Conservation (phyloP, 306 rosid species). For the Fragaria vesca region DNA sequence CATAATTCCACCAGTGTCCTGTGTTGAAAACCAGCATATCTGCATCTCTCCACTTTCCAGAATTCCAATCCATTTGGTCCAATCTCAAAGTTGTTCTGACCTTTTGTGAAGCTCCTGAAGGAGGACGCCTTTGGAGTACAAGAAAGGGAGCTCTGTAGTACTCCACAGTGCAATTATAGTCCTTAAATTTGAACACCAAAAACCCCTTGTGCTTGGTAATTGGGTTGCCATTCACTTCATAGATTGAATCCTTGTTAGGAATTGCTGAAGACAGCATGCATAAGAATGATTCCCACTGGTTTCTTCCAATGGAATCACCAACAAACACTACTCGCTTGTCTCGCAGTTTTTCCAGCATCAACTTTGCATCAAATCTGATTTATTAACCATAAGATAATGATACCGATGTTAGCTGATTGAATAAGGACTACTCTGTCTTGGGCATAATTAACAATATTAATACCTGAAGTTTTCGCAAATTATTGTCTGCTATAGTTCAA, state of each 20-base stretch:
- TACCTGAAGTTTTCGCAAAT: neutral
- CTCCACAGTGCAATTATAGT: slow-evolving; percentile 75
- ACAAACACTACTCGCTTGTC: slow-evolving; percentile 68
- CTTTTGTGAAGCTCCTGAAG: slow-evolving; percentile 35
- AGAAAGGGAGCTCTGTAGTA: slow-evolving; percentile 89
- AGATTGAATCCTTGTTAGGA: slow-evolving; percentile 59
- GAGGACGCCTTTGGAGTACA: slow-evolving; percentile 70
- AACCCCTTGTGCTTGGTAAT: slow-evolving; percentile 94
- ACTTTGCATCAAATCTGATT: slow-evolving; percentile 66
- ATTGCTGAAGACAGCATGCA: slow-evolving; percentile 83
- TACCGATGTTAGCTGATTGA: neutral
- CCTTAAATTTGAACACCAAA: slow-evolving; percentile 71
- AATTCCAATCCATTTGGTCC: slow-evolving; percentile 87
- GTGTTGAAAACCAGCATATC: slow-evolving; percentile 74
- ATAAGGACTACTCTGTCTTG: neutral
- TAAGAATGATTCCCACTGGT: slow-evolving; percentile 88
- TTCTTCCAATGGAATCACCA: slow-evolving; percentile 93
- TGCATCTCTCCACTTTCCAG: slow-evolving; percentile 71
- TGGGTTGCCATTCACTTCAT: slow-evolving; percentile 86
- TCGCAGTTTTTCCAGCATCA: slow-evolving; percentile 67
- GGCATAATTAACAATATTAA: neutral
- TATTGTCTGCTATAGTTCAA: neutral
- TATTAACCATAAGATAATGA: neutral
- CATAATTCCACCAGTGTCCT: slow-evolving; percentile 93
- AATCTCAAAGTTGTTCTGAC: slow-evolving; percentile 61